These are phyloP conservation scores for Rosa lucieae DNA, from an alignment of 306 rosid species.

Conservation along the genomic window DNA sequence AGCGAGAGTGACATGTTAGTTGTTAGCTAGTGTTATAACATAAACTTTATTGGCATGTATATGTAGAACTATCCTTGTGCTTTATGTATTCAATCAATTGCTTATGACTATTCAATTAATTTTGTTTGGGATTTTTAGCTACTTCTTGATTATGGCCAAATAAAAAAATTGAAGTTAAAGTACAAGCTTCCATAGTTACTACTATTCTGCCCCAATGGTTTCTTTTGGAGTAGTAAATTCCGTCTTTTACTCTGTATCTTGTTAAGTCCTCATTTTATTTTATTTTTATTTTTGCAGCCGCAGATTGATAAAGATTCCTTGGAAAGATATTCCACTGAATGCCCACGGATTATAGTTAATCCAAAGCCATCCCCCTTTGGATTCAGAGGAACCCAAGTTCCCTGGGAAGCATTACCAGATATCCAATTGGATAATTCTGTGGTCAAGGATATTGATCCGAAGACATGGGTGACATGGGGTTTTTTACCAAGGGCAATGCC, in stretches of 20 bases:
- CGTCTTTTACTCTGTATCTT: background rate
- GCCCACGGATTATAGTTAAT: constrained; percentile 77
- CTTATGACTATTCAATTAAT: background rate
- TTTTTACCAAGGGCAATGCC: constrained; percentile 30
- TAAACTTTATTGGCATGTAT: background rate
- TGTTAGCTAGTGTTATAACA: background rate
- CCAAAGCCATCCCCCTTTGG: constrained; percentile 75
- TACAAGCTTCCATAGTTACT: no score
- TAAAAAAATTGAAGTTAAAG: background rate
- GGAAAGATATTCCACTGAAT: constrained; percentile 60
- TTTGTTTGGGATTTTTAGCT: background rate
- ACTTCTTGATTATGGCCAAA: background rate
- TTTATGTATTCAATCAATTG: background rate
- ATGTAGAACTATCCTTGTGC: background rate
- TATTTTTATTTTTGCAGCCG: constrained; percentile 52
- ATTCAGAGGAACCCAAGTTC: constrained; percentile 58
- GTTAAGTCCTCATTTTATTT: background rate
- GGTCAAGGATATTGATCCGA: constrained; percentile 64
- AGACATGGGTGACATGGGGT: constrained; percentile 67
- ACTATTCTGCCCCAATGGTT: background rate
- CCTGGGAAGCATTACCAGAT: constrained; percentile 67
- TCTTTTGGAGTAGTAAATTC: background rate
- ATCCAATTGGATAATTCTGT: constrained; percentile 49
- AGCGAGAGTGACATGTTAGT: background rate
- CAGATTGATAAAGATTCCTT: constrained; percentile 62